These are phyloP conservation scores for Irpex lacteus DNA, from an alignment of 1,284 basidiomycete genomes.

Conservation along the genomic window DNA sequence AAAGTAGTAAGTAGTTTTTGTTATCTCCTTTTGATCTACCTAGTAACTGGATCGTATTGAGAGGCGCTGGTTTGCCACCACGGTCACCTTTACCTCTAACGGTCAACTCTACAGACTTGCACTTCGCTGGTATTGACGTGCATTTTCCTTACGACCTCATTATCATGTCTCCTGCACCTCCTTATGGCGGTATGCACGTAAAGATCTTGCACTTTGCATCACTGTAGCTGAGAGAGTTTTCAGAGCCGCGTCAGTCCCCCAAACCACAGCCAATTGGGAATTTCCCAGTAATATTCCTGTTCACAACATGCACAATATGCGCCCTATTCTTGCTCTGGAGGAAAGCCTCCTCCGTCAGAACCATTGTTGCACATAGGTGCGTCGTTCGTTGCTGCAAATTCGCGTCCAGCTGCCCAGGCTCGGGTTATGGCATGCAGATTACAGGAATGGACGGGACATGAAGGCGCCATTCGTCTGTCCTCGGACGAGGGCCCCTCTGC, in stretches of 20 bases:
- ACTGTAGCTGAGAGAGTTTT: not conserved
- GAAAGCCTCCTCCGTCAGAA: conserved; percentile 52
- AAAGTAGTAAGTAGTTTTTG: too few species aligned
- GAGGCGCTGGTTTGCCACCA: too few species aligned
- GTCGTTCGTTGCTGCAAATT: conserved; percentile 21
- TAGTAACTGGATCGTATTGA: too few species aligned
- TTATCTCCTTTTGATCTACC: too few species aligned
- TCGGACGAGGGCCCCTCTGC: conserved; percentile 71
- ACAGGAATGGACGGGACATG: conserved; percentile 50
- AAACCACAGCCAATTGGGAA: conserved; percentile 67
- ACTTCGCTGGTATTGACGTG: too few species aligned
- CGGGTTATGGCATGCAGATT: conserved; percentile 38
- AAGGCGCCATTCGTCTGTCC: conserved; percentile 66
- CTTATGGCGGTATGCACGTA: not conserved
- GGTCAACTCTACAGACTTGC: not conserved
- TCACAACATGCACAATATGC: conserved; percentile 60
- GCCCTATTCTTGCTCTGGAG: conserved; percentile 66
- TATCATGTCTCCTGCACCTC: not conserved
- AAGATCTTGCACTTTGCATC: not conserved
- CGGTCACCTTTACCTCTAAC: not conserved
- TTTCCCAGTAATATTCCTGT: conserved; percentile 51
- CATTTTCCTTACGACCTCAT: not conserved
- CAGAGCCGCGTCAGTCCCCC: conserved; percentile 58
- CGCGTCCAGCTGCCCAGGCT: not conserved
- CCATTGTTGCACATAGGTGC: conserved; percentile 65